Evolutionary conservation across 192 early-diverging fungal genomes (phyloP), one percentile per base, ranked within the genome.

Genomic region (Podila horticola): DNA sequence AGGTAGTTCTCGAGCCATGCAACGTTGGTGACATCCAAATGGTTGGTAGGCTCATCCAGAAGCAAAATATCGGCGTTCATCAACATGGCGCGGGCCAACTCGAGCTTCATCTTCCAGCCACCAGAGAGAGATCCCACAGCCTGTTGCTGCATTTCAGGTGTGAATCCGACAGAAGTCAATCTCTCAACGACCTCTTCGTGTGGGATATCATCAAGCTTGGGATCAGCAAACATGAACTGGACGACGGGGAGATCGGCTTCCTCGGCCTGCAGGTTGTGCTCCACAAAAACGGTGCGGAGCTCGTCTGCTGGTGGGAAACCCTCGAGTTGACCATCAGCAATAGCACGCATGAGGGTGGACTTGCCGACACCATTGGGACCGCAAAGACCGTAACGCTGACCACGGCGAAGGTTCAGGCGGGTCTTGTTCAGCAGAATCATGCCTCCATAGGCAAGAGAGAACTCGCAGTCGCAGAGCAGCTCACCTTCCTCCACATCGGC

Each of bases 31-130:
- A 92, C 89, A 82, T 93, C 91, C 84, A 95, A 90, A 83, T 93
- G 91, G 85, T 94, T 94, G 59, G 92, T 94, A 62, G 93, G 93
- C 83, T 95, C 94, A 74, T 95, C 94, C 64, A 95, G 83, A 58
- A 95, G 81, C 64, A 94, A 72, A 59, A 95, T 92, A 81, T 95
- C 94, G 70, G 93, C 91, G 71, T 94, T 90, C 84, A 87, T 84
- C 74, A 95, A 84, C 90, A 95, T 92, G 62, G 94, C 93, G 82
- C 93, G 91, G 13, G 93, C 93, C 74, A 95, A 88, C 84, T 89
- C 92, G 64, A 94, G 87, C 88, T 94, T 94, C 94, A 95, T 95
- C 84, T 93, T 92, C 93, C 93, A 95, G 64, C 93, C 93, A 82
- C 93, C 93, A 69, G 91, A 92, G 10, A 95, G 90, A 19, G 88